Base-by-base conservation (phyloP, 768 basidiomycete species). In the Trametes cingulata region DNA sequence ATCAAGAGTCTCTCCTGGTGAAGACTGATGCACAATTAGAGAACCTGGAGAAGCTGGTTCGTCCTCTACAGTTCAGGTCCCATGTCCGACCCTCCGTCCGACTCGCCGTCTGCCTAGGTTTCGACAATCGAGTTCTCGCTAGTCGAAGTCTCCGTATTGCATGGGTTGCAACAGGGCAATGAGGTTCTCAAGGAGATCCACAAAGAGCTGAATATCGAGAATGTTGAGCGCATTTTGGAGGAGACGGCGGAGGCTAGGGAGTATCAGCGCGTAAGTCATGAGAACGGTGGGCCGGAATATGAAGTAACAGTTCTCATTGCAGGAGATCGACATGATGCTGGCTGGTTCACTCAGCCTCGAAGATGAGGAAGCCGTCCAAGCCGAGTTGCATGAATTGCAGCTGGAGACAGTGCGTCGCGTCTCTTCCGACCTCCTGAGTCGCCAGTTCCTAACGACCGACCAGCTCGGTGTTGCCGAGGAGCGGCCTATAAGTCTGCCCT, bases 91-190 rank as follows among this genome's bases (percentile, higher is more conserved):
- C 46, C 37, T 46, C 45, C 53, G 63, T 19, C 10, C 39, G 27
- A 15, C 39, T 19, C 1, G 25, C 12, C 17, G 49, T 25, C 12
- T 22, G 20, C 49, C 15, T 68, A 99, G 96, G 95, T 98, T 24
- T 91, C 93, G 3, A 91, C 90, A 0, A 97, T 99, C 68, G 97
- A 99, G 72, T 98, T 97, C 77, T 94, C 97, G 7, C 80, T 95
- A 49, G 86, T 98, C 20, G 92, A 98, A 73, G 85, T 91, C 45
- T 94, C 95, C 2, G 91, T 99, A 10, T 69, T 98, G 35, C 93
- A 93, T 71, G 97, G 96, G 8, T 76, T 99, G 43, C 85, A 93
- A 72, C 93, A 95, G 75, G 97, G 97, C 2, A 98, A 90, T 66
- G 89, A 91, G 29, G 94, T 98, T 1, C 78, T 99, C 45, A 93